Conservation (phyloP, 2,329 filamentous ascomycete genomes). For the Cercospora berteroae region DNA sequence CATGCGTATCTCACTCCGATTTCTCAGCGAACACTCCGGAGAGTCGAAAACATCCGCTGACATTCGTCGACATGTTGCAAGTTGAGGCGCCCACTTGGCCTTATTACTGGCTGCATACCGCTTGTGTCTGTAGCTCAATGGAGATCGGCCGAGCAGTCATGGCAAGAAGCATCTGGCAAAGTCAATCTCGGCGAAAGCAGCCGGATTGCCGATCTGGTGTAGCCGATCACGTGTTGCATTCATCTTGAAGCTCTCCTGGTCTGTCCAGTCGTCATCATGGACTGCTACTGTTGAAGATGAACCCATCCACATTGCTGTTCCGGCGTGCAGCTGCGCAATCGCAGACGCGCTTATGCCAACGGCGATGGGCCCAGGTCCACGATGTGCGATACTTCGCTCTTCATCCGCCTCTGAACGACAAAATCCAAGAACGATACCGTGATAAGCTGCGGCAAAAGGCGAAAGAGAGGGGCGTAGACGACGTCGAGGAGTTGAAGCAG, state of each 20-base stretch:
- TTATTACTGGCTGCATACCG: background rate
- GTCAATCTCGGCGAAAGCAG: background rate
- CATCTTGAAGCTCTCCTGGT: background rate
- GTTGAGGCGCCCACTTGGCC: too few species aligned
- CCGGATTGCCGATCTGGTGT: background rate
- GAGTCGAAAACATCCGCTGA: background rate
- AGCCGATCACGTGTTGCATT: background rate
- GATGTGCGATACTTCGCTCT: conserved; percentile 88
- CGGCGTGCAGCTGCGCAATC: conserved; percentile 19
- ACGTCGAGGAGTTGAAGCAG: conserved; percentile 73
- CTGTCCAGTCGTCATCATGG: background rate
- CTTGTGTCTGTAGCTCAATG: background rate
- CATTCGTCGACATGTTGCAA: background rate
- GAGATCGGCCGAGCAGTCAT: background rate
- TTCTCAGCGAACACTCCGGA: background rate
- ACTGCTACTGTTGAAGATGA: conserved; percentile 11
- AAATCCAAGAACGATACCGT: conserved; percentile 77
- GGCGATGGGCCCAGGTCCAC: conserved; percentile 87
- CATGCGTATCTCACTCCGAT: background rate
- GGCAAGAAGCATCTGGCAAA: background rate
- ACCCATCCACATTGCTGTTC: conserved; percentile 27
- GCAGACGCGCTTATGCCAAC: conserved; percentile 52
- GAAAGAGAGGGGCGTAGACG: conserved; percentile 63
- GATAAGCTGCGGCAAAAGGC: conserved; percentile 83
- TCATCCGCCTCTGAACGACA: conserved; percentile 55